Percentiles rank a stretch among this genome's conserved stretches.
Conservation (phyloP, 106 monocot genomes). For the Amphibolis antarctica region DNA sequence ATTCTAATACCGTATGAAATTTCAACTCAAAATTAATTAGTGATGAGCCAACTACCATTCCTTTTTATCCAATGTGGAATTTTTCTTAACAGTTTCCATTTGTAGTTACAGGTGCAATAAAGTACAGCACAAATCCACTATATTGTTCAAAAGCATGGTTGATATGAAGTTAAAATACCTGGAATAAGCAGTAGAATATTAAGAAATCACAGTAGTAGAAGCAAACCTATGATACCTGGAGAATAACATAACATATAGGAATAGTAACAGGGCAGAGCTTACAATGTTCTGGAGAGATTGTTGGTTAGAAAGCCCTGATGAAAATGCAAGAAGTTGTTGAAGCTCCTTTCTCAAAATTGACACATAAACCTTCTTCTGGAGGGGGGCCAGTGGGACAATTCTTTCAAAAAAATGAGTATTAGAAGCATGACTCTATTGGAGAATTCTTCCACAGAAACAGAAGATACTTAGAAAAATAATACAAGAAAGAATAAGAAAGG, state of each 20-base stretch:
- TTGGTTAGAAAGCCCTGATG: constrained; percentile 41
- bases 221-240: too few relatives aligned
- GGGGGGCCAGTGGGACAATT: constrained; percentile 50
- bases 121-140: too few relatives aligned
- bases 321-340: constrained; percentile 67
- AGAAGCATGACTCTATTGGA: neutral
- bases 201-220: neutral
- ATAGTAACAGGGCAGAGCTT: too few relatives aligned
- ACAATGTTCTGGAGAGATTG: constrained; percentile 95
- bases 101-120: too few relatives aligned
- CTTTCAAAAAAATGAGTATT: constrained; percentile 21
- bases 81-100: too few relatives aligned
- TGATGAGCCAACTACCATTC: too few relatives aligned
- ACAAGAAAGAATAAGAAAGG: neutral
- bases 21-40: too few relatives aligned
- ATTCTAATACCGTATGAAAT: too few relatives aligned
- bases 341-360: constrained; percentile 89
- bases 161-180: neutral
- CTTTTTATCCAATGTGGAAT: too few relatives aligned
- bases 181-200: neutral
- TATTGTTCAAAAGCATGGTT: neutral
- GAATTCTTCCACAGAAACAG: neutral
- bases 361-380: constrained; percentile 86
- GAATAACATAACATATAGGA: too few relatives aligned
- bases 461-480: neutral